Evolutionary conservation across 441 rosid species (phyloP).

Genomic region (Arabidopsis lyrata): DNA sequence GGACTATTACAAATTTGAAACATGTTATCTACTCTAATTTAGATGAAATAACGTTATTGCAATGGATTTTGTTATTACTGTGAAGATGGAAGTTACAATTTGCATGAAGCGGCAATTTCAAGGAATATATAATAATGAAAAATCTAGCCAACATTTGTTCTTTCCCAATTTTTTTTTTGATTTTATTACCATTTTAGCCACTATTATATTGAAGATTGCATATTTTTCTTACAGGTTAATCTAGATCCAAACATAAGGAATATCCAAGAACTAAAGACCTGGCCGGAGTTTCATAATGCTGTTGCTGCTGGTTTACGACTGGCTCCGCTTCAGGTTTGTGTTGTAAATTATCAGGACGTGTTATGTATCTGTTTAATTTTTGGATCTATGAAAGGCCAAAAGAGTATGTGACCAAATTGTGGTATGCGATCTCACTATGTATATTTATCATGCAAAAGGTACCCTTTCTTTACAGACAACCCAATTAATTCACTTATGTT

Average conservation of each 20-base stretch:
- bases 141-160: slow-evolving; percentile 18
- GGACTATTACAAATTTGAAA: slow-evolving; percentile 24
- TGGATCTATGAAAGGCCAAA: slow-evolving; percentile 16
- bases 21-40: slow-evolving; percentile 13
- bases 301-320: slow-evolving; percentile 98
- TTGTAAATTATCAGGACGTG: slow-evolving; percentile 36
- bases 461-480: slow-evolving; percentile 14
- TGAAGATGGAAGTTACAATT: slow-evolving; percentile 23
- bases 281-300: slow-evolving; percentile 99
- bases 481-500: slow-evolving; percentile 21
- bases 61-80: slow-evolving; percentile 14
- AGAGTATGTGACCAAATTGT: slow-evolving; percentile 12
- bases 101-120: slow-evolving; percentile 9
- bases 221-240: slow-evolving; percentile 70
- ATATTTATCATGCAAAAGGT: slow-evolving; percentile 31
- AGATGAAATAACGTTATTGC: slow-evolving; percentile 5
- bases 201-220: slow-evolving; percentile 36
- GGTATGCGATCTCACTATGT: slow-evolving; percentile 23
- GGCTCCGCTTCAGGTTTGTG: slow-evolving; percentile 91
- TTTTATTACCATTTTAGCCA: slow-evolving; percentile 4
- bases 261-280: slow-evolving; percentile 93
- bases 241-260: slow-evolving; percentile 92
- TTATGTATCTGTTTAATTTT: slow-evolving; percentile 8
- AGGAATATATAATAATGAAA: background rate
- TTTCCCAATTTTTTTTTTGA: slow-evolving; percentile 13